Evolutionary conservation across 2,329 filamentous ascomycete genomes (phyloP), one percentile per base, ranked within the genome.

Genomic region (Fusarium foetens): DNA sequence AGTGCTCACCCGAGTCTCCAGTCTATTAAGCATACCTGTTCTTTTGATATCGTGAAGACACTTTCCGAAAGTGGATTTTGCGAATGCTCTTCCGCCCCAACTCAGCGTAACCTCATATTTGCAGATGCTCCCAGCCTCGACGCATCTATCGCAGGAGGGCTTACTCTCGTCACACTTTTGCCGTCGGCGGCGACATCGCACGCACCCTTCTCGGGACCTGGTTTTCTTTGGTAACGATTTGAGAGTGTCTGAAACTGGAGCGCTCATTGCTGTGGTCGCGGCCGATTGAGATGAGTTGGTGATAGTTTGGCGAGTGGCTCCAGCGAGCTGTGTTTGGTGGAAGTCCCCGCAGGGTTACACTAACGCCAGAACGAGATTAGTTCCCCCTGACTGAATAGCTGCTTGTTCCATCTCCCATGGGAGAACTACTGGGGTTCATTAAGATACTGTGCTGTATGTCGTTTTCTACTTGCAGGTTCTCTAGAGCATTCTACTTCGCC

Each of bases 151-250:
- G 31, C 74, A 76, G 5, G 38, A 63, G 7, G 73, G 73, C 43
- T 70, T 66, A 12, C 62, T 35, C 45, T 74, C 68, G 8, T 73
- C 66, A 46, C 73, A 76, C 39, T 61, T 75, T 29, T 76, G 71
- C 3, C 69, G 68, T 6, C 73, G 63, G 2, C 45, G 36, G 6
- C 64, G 65, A 42, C 73, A 75, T 45, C 71, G 42, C 29, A 63
- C 64, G 25, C 71, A 76, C 2, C 73, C 69, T 1, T 52, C 52
- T 8, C 74, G 73, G 4, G 73, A 75, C 5, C 73, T 60, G 5
- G 58, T 64, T 9, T 29, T 39, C 25, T 45, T 73, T 11, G 31
- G 14, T 14, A 33, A 8, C 5, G 13, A 1, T 6, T 35, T 55
- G 5, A 9, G 7, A 25, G 17, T n/a, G 6, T 23, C 6, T 21